Conservation (phyloP, 2,329 filamentous ascomycete genomes). For the Tolypocladium album region DNA sequence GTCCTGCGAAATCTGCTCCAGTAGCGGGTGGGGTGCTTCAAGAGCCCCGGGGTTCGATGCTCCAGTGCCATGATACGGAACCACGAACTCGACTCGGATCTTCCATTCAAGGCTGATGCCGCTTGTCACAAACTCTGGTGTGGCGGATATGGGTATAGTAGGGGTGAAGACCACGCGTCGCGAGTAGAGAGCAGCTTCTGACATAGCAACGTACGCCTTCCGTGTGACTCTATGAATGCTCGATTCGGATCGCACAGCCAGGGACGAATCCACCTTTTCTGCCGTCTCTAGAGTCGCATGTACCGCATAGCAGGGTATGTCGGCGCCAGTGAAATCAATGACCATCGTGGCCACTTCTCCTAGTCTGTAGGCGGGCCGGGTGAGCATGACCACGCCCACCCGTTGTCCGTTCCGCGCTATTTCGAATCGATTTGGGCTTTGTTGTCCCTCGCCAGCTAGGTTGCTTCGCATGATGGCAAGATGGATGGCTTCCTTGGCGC, state of each 20-base stretch:
- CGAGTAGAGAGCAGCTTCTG: constrained; percentile 75
- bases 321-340: constrained; percentile 70
- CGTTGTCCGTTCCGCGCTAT: constrained; percentile 85
- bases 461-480: constrained; percentile 81
- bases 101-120: constrained; percentile 84
- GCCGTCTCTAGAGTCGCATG: constrained; percentile 76
- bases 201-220: constrained; percentile 65
- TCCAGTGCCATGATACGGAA: constrained; percentile 41
- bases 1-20: constrained; percentile 71
- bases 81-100: constrained; percentile 85
- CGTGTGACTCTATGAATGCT: constrained; percentile 82
- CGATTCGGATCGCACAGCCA: constrained; percentile 75
- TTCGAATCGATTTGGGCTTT: constrained; percentile 87
- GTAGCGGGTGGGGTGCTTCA: constrained; percentile 33
- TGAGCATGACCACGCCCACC: constrained; percentile 84
- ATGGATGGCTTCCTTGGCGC: constrained; percentile 79
- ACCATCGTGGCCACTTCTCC: constrained; percentile 79
- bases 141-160: constrained; percentile 72
- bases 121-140: constrained; percentile 85
- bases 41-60: constrained; percentile 9
- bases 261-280: constrained; percentile 68
- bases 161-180: constrained; percentile 70
- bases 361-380: constrained; percentile 77
- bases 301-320: constrained; percentile 77
- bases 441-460: constrained; percentile 52